A percentile compares a stretch with the other conserved stretches of the same genome.
phyloP scores from a whole-genome alignment of 1,284 basidiomycete genomes.

The Apiotrichum gamsii region DNA sequence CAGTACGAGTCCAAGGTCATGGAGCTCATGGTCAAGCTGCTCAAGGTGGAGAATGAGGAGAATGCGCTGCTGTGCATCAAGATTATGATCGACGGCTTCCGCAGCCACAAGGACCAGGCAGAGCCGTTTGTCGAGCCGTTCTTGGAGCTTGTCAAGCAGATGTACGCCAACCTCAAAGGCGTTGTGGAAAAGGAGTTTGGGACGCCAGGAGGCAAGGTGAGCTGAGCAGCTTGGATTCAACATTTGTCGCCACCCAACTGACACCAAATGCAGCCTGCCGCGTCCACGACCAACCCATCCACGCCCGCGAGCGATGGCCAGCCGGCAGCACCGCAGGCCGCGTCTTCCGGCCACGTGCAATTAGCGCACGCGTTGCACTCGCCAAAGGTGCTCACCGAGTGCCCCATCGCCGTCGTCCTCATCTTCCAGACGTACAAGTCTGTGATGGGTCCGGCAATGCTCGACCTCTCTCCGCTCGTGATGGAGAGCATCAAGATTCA shows the following conservation, averaged over 20 bases:
- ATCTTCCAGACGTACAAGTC: constrained; percentile 76
- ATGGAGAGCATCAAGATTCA: constrained; percentile 69
- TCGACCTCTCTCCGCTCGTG: constrained; percentile 66
- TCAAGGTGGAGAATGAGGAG: constrained; percentile 93
- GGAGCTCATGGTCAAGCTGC: constrained; percentile 66
- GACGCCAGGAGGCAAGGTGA: constrained; percentile 25
- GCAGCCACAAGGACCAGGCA: constrained; percentile 55
- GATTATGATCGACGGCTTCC: constrained; percentile 68
- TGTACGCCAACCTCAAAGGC: constrained; percentile 68
- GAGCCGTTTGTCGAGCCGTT: constrained; percentile 77
- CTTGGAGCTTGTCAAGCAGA: constrained; percentile 64
- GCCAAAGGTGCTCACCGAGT: constrained; percentile 92
- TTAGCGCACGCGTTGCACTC: constrained; percentile 57
- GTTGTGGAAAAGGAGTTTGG: constrained; percentile 71
- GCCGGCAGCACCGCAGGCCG: constrained; percentile 14
- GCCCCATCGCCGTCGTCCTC: constrained; percentile 86
- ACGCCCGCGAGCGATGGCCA: constrained; percentile 9
- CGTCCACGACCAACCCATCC: neutral
- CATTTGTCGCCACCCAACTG: too few species aligned
- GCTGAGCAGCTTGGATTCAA: neutral
- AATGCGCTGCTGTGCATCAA: constrained; percentile 89
- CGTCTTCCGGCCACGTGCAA: constrained; percentile 13
- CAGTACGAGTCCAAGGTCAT: constrained; percentile 66
- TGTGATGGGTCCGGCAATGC: constrained; percentile 61
- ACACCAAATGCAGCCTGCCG: too few species aligned